These are phyloP conservation scores for Scheffersomyces stipitis DNA, from an alignment of 805 yeast species.

Conservation along the genomic window DNA sequence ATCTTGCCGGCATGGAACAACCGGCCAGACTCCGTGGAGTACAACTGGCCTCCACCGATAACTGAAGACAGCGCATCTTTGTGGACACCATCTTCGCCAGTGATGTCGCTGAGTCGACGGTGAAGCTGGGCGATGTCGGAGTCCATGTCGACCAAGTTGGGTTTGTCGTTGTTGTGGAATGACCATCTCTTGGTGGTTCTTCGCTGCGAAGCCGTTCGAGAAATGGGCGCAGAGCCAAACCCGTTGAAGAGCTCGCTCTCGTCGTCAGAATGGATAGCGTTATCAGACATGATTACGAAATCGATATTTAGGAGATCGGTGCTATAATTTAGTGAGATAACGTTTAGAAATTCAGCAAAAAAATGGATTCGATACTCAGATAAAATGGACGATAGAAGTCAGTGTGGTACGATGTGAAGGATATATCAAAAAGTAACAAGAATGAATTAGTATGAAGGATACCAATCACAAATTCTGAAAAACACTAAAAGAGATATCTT, in stretches of 20 bases:
- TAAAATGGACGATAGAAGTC: no score
- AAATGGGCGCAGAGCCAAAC: conserved; percentile 34
- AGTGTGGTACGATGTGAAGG: no score
- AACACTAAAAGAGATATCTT: no score
- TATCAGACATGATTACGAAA: neutral
- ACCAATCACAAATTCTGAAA: no score
- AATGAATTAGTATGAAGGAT: no score
- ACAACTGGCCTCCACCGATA: conserved; percentile 65
- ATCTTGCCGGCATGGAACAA: conserved; percentile 95
- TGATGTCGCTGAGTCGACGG: conserved; percentile 40
- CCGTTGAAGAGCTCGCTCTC: conserved; percentile 36
- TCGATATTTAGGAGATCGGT: no score
- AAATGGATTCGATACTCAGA: no score
- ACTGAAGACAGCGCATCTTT: conserved; percentile 47
- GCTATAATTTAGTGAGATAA: no score
- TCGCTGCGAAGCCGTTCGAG: conserved; percentile 23
- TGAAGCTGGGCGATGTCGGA: conserved; percentile 22
- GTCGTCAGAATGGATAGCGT: conserved; percentile 21
- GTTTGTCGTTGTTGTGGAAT: conserved; percentile 36
- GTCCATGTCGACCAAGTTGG: conserved; percentile 38
- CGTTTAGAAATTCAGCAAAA: no score
- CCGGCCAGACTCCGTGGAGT: conserved; percentile 89
- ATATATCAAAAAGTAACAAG: no score
- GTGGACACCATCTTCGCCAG: conserved; percentile 62
- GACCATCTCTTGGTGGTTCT: conserved; percentile 45